Base-by-base conservation (phyloP, 768 basidiomycete genomes). In the Suillus subaureus region DNA sequence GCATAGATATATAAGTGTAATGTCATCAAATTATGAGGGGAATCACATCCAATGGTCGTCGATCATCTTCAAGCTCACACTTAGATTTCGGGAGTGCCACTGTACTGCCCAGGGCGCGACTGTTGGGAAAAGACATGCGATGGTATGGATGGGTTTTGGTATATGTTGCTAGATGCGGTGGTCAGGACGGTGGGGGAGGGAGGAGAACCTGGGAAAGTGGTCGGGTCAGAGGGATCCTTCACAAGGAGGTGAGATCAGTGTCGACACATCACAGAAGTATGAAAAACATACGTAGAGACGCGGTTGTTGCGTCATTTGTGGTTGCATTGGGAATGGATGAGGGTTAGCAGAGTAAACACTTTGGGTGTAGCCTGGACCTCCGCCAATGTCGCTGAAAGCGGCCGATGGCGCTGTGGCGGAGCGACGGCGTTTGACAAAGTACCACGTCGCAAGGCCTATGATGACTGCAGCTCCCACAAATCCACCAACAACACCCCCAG, bases 401-500 rank as follows among this genome's bases (percentile, higher is more conserved):
- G 69, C 67, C n/a, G 74, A 69, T 8, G 69, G 64, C 42, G 71
- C 56, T 23, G 45, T 57, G 55, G 65, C 67, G 56, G 78, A 67
- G 43, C 76, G 76, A 26, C 70, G 73, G 47, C 68, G 77, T 45
- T 57, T 73, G 43, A 68, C 71, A 37, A 75, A 67, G 67, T 82
- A 79, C 79, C 83, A 88, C 61, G 81, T 69, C 7, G 75, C 51
- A 8, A 70, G 67, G 1, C 73, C 82, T 6, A 70, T 80, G 15
- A 88, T 74, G 54, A 83, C 67, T 9, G 79, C 82, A 23, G 85
- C 64, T n/a, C 73, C 79, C 33, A 85, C 79, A 1, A 89, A 65
- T n/a, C 89, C 89, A 47, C 89, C 89, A 0, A 84, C 86, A 43
- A 90, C 89, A 23, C 85, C 86, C 2, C 87, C 88, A 3, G 84